Percentiles rank a stretch among this genome's conserved stretches.
phyloP scores from a whole-genome alignment of 805 yeast genomes.

The Komagataella pseudopastoris region DNA sequence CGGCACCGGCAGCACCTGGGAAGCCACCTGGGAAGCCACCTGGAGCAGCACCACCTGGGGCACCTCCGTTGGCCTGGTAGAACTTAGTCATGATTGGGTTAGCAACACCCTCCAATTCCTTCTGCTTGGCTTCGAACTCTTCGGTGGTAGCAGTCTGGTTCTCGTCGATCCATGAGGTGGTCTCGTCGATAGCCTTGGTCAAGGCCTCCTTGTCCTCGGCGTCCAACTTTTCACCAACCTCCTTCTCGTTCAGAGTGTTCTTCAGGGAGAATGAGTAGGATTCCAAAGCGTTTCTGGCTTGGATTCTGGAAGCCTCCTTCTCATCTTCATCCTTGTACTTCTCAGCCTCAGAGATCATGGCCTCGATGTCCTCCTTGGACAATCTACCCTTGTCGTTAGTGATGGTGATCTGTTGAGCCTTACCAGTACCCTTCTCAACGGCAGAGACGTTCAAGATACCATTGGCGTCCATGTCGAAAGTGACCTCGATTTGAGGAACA shows the following conservation, averaged over 20 bases:
- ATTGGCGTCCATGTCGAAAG: constrained; percentile 73
- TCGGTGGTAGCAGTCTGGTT: constrained; percentile 89
- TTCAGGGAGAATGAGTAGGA: constrained; percentile 44
- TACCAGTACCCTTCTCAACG: constrained; percentile 39
- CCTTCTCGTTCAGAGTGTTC: constrained; percentile 22
- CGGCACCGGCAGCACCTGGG: constrained; percentile 24
- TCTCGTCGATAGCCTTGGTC: constrained; percentile 70
- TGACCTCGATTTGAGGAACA: constrained; percentile 63
- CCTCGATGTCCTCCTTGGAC: constrained; percentile 48
- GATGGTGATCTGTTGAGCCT: constrained; percentile 35
- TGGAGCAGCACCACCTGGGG: constrained; percentile 60
- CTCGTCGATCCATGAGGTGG: constrained; percentile 84
- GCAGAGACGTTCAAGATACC: constrained; percentile 53
- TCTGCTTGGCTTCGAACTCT: constrained; percentile 85
- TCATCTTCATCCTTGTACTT: constrained; percentile 51
- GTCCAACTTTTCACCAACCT: constrained; percentile 23
- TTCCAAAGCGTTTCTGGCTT: constrained; percentile 44
- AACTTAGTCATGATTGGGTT: constrained; percentile 96
- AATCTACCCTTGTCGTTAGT: constrained; percentile 38
- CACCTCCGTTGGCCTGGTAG: constrained; percentile 81
- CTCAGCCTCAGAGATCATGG: constrained; percentile 54
- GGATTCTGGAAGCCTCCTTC: constrained; percentile 41
- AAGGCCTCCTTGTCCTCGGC: constrained; percentile 37
- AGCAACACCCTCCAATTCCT: constrained; percentile 89
- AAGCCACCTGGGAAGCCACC: constrained; percentile 14